A percentile compares a stretch with the other conserved stretches of the same genome.
Evolutionary conservation across 176 grass and related monocot genomes (phyloP).

Genomic region (Zizania latifolia): DNA sequence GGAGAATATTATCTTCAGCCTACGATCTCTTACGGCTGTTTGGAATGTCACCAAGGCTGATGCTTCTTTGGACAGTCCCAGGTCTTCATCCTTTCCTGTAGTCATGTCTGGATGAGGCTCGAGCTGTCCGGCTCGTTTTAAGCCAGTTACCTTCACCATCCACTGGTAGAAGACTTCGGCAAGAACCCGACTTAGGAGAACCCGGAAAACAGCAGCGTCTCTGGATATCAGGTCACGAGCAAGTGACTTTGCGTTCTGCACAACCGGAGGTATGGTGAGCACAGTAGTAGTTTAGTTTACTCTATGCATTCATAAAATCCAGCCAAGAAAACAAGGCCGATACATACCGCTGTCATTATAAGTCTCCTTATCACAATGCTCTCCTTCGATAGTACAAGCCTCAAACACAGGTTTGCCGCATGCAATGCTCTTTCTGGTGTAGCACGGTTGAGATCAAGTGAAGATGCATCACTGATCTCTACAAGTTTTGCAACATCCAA

Average conservation of each 20-base stretch:
- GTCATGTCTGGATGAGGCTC: not conserved
- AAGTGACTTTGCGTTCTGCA: constrained; percentile 44
- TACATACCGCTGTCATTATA: constrained; percentile 61
- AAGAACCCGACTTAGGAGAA: constrained; percentile 32
- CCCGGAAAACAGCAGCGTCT: constrained; percentile 40
- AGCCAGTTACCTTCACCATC: constrained; percentile 32
- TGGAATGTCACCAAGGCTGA: constrained; percentile 18
- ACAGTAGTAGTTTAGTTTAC: not conserved
- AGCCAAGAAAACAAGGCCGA: not conserved
- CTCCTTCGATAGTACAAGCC: constrained; percentile 52
- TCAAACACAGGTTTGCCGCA: constrained; percentile 45
- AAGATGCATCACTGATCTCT: constrained; percentile 23
- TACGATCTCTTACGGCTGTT: constrained; percentile 34
- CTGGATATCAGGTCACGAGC: constrained; percentile 48
- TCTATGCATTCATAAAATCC: not conserved
- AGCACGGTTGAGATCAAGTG: constrained; percentile 6
- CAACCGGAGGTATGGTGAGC: not conserved
- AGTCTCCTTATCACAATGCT: constrained; percentile 55
- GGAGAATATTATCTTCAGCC: constrained; percentile 56
- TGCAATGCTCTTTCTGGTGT: constrained; percentile 29
- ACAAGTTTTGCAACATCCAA: constrained; percentile 13
- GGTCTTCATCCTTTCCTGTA: not conserved
- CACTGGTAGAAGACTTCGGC: constrained; percentile 48
- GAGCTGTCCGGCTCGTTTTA: not conserved
- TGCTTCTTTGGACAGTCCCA: not conserved